Percentiles rank a stretch among this genome's conserved stretches.
These are phyloP conservation scores for Coemansia sp. DNA, from an alignment of 192 early-diverging fungal species.

Conservation along the genomic window DNA sequence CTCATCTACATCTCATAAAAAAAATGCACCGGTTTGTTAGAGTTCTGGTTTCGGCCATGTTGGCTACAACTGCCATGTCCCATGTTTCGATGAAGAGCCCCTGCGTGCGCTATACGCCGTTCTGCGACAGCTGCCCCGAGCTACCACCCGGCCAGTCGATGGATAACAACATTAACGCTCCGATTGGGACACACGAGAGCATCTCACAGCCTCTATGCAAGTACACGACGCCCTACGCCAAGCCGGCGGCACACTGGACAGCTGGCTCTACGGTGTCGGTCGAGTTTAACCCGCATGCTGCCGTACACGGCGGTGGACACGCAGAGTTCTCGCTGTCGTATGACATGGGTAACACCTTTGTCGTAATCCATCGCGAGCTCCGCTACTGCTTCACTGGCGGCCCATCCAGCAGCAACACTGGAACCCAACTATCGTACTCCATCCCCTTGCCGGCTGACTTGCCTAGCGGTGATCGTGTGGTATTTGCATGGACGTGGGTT, in stretches of 20 bases:
- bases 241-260: conserved; percentile 45
- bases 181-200: conserved; percentile 42
- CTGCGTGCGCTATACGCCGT: conserved; percentile 51
- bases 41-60: conserved; percentile 7
- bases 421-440: conserved; percentile 26
- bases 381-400: conserved; percentile 58
- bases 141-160: conserved; percentile 35
- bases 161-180: conserved; percentile 50
- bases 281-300: conserved; percentile 52
- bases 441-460: conserved; percentile 60
- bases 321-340: conserved; percentile 71
- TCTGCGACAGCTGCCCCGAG: conserved; percentile 38
- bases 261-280: conserved; percentile 57
- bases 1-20: background rate
- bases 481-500: conserved; percentile 70
- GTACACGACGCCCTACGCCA: conserved; percentile 40
- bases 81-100: conserved; percentile 44
- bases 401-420: conserved; percentile 46
- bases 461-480: conserved; percentile 53
- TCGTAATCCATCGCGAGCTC: conserved; percentile 63
- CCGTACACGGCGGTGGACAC: conserved; percentile 67
- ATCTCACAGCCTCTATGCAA: conserved; percentile 49
- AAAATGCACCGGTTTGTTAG: conserved; percentile 15
- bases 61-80: conserved; percentile 18
- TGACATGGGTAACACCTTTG: conserved; percentile 66